Percentiles rank a stretch among this genome's conserved stretches.
Conservation (phyloP, 768 basidiomycete species). For the Boletus coccyginus region DNA sequence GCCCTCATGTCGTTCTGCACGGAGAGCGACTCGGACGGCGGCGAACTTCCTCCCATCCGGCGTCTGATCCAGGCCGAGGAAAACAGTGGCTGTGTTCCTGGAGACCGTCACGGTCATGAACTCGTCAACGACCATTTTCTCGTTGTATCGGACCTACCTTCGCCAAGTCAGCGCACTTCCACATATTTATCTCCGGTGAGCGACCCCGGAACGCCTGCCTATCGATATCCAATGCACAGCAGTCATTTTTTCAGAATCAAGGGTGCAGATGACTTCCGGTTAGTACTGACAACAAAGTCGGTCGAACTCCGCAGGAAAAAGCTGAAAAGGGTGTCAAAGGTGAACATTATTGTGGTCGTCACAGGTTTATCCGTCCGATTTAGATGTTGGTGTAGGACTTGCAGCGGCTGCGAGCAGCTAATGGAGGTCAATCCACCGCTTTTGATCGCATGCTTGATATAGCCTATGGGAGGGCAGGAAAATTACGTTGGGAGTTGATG, state of each 20-base stretch:
- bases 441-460: conserved; percentile 60
- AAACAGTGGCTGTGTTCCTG: conserved; percentile 14
- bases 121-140: conserved; percentile 13
- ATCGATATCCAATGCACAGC: conserved; percentile 2
- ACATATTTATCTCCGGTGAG: conserved; percentile 45
- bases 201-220: background rate
- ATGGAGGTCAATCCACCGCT: conserved; percentile 44
- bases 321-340: conserved; percentile 52
- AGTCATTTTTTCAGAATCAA: conserved; percentile 68
- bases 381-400: conserved; percentile 42
- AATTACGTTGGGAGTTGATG: conserved; percentile 64
- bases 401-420: conserved; percentile 52
- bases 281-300: conserved; percentile 38
- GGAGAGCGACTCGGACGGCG: too few relatives aligned
- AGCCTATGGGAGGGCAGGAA: conserved; percentile 77
- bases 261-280: conserved; percentile 54
- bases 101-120: background rate
- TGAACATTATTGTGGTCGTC: conserved; percentile 14
- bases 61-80: background rate
- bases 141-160: conserved; percentile 40
- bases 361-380: background rate
- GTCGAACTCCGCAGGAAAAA: conserved; percentile 36
- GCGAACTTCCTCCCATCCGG: background rate
- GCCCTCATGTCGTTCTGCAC: background rate
- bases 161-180: conserved; percentile 44